Evolutionary conservation across 805 yeast species (phyloP), one percentile per base, ranked within the genome.

Genomic region (Metschnikowia cubensis): DNA sequence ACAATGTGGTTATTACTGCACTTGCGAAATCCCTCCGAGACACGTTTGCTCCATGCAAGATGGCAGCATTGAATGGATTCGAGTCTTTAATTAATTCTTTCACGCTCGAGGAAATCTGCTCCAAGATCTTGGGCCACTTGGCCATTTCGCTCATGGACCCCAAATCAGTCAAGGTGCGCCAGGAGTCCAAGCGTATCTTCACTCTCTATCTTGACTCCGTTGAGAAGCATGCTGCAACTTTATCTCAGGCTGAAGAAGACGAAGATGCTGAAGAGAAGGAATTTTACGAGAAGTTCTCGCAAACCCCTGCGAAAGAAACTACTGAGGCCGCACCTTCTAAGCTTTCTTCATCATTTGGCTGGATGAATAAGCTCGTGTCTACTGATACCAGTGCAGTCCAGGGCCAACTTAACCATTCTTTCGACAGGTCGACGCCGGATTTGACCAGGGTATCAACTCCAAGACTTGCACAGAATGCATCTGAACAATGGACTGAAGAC

Each of bases 1-100:
- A 88, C 8, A 83, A 82, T 20, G 96, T 94, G 2, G 70, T 94
- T 43, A 83, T 89, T 2, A 89, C 97, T 1, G 98, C 97, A 0
- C 85, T 87, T 58, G 80, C 88, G 2, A 85, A 90, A 59, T 86
- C 96, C 0, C 73, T 92, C 42, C 84, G 83, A 59, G 99, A 92
- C 65, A 78, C 91, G 0, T 83, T 82, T 60, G 75, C 83, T 2
- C 89, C 87, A 6, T 82, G 95, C 13, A 78, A 94, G 55, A 65
- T 84, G 60, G 87, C 85, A 3, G 89, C 97, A 0, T 71, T 94
- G 25, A 70, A 82, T 52, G 95, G 96, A 0, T 79, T 92, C 53
- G 81, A 79, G 38, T 72, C 76, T 13, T 78, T 87, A 14, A 70
- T 84, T 21, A 85, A 83, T 6, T 80, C 76, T 39, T 90, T 91